Conservation (phyloP, 441 rosid genomes). For the Viola pubescens region DNA sequence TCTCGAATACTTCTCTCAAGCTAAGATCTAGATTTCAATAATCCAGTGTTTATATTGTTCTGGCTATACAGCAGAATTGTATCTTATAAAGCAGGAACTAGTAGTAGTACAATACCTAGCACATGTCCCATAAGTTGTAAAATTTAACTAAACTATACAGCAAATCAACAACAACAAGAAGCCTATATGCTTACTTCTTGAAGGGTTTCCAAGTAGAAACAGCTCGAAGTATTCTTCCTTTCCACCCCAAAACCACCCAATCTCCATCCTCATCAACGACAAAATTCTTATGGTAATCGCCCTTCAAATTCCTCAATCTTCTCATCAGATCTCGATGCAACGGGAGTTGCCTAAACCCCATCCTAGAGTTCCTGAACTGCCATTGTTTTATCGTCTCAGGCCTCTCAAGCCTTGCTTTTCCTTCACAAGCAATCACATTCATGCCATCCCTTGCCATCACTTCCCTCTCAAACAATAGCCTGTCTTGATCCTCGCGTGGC, state of each 20-base stretch:
- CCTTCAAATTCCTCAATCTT: conserved; percentile 33
- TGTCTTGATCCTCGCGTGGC: conserved; percentile 42
- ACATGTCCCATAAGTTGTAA: no score
- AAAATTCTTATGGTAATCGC: conserved; percentile 43
- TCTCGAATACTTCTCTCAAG: no score
- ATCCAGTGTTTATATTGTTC: no score
- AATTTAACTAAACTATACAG: no score
- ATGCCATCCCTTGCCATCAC: conserved; percentile 49
- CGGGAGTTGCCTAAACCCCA: conserved; percentile 47
- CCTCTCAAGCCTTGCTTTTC: conserved; percentile 64
- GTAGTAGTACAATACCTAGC: no score
- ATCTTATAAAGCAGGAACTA: no score
- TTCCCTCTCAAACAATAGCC: conserved; percentile 58
- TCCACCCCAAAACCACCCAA: conserved; percentile 82
- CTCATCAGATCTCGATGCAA: conserved; percentile 40
- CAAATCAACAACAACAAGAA: no score
- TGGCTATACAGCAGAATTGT: no score
- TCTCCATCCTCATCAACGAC: conserved; percentile 47
- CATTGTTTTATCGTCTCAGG: conserved; percentile 88
- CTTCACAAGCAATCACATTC: conserved; percentile 87
- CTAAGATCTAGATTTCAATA: no score
- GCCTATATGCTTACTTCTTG: conserved; percentile 15
- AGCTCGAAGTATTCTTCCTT: conserved; percentile 48
- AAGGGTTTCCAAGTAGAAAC: conserved; percentile 57
- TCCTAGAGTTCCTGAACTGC: conserved; percentile 55